Evolutionary conservation across 2,329 filamentous ascomycete genomes (phyloP).

Genomic region (Trichophyton benhamiae): DNA sequence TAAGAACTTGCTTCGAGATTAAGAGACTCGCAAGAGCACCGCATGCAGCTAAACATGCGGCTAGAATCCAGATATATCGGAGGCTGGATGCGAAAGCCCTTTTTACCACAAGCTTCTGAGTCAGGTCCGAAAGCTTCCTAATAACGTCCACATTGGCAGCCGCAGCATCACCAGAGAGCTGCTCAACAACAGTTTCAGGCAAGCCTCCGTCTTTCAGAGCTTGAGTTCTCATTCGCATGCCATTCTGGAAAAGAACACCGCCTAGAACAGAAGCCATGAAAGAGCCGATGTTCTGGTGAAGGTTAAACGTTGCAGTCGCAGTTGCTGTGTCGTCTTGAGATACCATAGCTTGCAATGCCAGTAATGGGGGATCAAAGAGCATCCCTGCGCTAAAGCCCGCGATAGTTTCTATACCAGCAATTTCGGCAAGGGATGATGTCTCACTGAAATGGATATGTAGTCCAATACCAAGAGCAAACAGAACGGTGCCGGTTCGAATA

Average conservation of each 20-base stretch:
- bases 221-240: slow-evolving; percentile 43
- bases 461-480: slow-evolving; percentile 37
- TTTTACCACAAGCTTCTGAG: slow-evolving; percentile 30
- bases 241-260: slow-evolving; percentile 67
- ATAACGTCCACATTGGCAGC: slow-evolving; percentile 38
- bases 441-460: slow-evolving; percentile 34
- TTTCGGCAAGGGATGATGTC: slow-evolving; percentile 26
- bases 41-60: slow-evolving; percentile 29
- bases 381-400: slow-evolving; percentile 41
- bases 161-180: slow-evolving; percentile 32
- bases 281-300: slow-evolving; percentile 55
- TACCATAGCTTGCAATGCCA: slow-evolving; percentile 45
- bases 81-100: slow-evolving; percentile 40
- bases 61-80: slow-evolving; percentile 40
- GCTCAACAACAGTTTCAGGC: background rate
- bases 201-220: background rate
- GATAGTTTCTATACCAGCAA: slow-evolving; percentile 40
- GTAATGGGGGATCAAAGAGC: slow-evolving; percentile 43
- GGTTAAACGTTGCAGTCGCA: slow-evolving; percentile 41
- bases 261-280: slow-evolving; percentile 59
- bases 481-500: slow-evolving; percentile 32
- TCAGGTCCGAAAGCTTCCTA: slow-evolving; percentile 26
- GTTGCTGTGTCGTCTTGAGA: slow-evolving; percentile 38
- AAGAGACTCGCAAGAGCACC: background rate
- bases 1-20: background rate